phyloP scores from a whole-genome alignment of 169 alveolate species.

The Ichthyophthirius multifiliis region DNA sequence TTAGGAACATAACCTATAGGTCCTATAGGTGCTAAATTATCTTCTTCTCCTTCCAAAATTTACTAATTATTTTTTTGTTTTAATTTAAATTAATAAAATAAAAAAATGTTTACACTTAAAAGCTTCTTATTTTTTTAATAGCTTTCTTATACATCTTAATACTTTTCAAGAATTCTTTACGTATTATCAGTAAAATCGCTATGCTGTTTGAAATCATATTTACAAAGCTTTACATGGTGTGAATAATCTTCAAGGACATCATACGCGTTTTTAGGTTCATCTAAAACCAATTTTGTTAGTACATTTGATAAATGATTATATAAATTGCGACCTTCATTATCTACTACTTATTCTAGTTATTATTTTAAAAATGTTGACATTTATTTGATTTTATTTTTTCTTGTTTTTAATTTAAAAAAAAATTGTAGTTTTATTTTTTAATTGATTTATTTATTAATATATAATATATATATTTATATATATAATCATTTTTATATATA shows the following conservation, averaged over 20 bases:
- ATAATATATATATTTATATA: no score
- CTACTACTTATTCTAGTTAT: neutral
- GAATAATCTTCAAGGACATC: conserved; percentile 45
- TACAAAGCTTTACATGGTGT: conserved; percentile 6
- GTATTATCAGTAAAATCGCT: conserved; percentile 35
- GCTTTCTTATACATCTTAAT: neutral
- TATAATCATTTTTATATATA: no score
- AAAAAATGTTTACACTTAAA: neutral
- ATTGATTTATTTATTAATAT: no score
- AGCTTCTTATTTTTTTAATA: neutral
- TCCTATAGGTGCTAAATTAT: conserved; percentile 20
- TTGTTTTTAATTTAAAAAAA: no score
- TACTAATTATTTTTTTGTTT: neutral
- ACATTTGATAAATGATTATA: conserved; percentile 30
- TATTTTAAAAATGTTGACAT: neutral
- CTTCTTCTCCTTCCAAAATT: conserved; percentile 32
- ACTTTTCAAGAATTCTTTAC: conserved; percentile 1
- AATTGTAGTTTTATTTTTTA: no score
- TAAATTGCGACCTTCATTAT: conserved; percentile 19
- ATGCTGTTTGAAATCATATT: conserved; percentile 21
- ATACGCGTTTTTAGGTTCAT: conserved; percentile 39
- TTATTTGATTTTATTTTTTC: neutral
- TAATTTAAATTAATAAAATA: neutral
- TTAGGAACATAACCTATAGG: conserved; percentile 58
- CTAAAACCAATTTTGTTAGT: conserved; percentile 23